A percentile compares a stretch with the other conserved stretches of the same genome.
These are phyloP conservation scores for Craterostigma plantagineum DNA, from an alignment of 257 asterid genomes.

Conservation along the genomic window DNA sequence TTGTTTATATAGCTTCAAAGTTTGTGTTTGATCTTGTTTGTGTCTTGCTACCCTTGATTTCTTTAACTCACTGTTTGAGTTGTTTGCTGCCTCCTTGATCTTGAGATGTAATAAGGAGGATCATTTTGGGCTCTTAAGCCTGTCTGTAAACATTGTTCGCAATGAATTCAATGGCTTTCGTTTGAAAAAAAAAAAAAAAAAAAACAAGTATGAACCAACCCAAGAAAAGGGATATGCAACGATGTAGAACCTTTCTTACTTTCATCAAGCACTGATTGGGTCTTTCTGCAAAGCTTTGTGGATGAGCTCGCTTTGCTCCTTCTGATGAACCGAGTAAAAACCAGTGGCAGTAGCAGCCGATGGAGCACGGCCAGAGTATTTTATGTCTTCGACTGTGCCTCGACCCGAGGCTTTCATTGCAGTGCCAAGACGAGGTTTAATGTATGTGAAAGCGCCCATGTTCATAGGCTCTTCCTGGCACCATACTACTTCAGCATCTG, in stretches of 20 bases:
- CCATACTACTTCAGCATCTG: conserved; percentile 94
- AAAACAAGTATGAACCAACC: too few species aligned
- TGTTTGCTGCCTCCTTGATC: too few species aligned
- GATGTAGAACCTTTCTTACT: too few species aligned
- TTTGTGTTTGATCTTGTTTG: too few species aligned
- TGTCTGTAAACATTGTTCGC: too few species aligned
- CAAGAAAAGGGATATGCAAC: too few species aligned
- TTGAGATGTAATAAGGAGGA: too few species aligned
- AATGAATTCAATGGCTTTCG: too few species aligned
- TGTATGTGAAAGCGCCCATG: conserved; percentile 78
- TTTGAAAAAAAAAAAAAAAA: background rate
- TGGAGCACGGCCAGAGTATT: conserved; percentile 70
- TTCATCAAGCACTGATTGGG: conserved; percentile 21
- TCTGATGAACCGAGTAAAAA: conserved; percentile 41
- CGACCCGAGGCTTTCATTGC: conserved; percentile 59
- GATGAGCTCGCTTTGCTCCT: conserved; percentile 55
- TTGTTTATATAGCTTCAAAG: too few species aligned
- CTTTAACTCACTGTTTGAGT: too few species aligned
- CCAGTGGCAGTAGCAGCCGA: conserved; percentile 98
- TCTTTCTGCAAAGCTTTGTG: conserved; percentile 63
- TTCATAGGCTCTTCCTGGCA: conserved; percentile 96
- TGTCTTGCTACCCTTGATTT: too few species aligned
- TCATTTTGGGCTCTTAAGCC: too few species aligned
- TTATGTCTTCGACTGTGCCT: conserved; percentile 61
- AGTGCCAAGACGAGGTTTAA: conserved; percentile 59